Evolutionary conservation across 2,329 filamentous ascomycete species (phyloP).

Genomic region (Xylaria sp.): DNA sequence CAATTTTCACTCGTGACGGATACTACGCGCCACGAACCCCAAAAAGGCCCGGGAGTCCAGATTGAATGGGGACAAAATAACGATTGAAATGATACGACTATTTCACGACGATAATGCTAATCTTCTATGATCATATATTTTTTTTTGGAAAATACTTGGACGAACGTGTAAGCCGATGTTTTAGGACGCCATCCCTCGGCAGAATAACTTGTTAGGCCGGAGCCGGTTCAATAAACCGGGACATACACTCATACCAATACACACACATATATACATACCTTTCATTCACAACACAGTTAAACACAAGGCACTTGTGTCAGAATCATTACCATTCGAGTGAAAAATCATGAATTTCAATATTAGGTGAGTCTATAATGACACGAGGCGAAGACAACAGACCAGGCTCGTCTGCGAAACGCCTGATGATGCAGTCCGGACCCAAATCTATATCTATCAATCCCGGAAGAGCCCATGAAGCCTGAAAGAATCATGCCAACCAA

Average conservation of each 20-base stretch:
- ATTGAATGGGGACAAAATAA: constrained; percentile 10
- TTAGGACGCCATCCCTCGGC: background rate
- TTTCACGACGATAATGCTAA: constrained; percentile 43
- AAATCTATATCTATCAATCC: constrained; percentile 20
- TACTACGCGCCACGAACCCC: background rate
- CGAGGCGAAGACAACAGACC: constrained; percentile 21
- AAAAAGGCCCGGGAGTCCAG: background rate
- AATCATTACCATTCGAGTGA: background rate
- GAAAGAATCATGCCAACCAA: constrained; percentile 11
- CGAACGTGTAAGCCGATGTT: background rate
- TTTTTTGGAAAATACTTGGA: constrained; percentile 7
- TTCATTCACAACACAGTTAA: background rate
- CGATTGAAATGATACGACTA: constrained; percentile 33
- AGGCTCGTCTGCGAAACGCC: constrained; percentile 37
- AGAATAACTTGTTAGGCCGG: background rate
- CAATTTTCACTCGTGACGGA: background rate
- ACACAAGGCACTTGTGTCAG: background rate
- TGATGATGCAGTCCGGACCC: constrained; percentile 29
- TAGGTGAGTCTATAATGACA: constrained; percentile 21
- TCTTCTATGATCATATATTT: constrained; percentile 41
- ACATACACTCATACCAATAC: background rate
- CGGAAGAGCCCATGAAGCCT: constrained; percentile 17
- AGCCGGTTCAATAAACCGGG: constrained; percentile 3
- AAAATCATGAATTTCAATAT: constrained; percentile 15
- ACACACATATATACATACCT: constrained; percentile 9